Base-by-base conservation (phyloP, 2,329 filamentous ascomycete species). In the Lachnellula hyalina region DNA sequence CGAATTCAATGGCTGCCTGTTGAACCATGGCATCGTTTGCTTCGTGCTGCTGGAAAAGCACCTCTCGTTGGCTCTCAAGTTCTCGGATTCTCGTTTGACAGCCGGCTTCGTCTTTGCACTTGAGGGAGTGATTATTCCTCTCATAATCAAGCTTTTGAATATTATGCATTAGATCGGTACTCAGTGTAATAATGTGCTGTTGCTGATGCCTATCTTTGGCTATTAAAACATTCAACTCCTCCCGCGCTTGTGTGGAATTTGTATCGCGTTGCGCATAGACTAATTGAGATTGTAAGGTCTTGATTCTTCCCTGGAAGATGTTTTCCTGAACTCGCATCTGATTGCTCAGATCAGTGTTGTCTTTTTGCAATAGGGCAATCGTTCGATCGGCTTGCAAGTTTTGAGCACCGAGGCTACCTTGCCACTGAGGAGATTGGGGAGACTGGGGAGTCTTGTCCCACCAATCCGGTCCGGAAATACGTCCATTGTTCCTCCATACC, bases 21-120 rank as follows among this genome's bases (percentile, higher is more conserved):
- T 55, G 53, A 9, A 52, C 53, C 53, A 55, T 55, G 17, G 36
- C 5, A 38, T 55, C 49, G 25, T 55, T 52, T 15, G 25, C 53
- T n/a, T 28, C 9, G 28, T 55, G 48, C 7, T 21, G 15, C 14
- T 52, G 25, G 1, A 55, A 17, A 1, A 55, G 34, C 19, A 44
- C n/a, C 21, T 47, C 11, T 14, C 38, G 51, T n/a, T 55, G 42
- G 5, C n/a, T 21, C 25, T 52, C 36, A 21, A 55, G 49, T 15
- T 32, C 44, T 36, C 25, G 35, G 23, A 52, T 52, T n/a, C 9
- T 23, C 17, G 21, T 6, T 5, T 12, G 35, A 40, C 49, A 52
- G 2, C 4, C n/a, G 4, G 49, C 53, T 19, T 55, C 49, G 32
- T 46, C 23, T 38, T 45, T 36, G 23, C 48, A 55, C 23, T 34